Evolutionary conservation across 164 flowering plant genomes (phyloP).

Genomic region (Umbilicus rupestris): DNA sequence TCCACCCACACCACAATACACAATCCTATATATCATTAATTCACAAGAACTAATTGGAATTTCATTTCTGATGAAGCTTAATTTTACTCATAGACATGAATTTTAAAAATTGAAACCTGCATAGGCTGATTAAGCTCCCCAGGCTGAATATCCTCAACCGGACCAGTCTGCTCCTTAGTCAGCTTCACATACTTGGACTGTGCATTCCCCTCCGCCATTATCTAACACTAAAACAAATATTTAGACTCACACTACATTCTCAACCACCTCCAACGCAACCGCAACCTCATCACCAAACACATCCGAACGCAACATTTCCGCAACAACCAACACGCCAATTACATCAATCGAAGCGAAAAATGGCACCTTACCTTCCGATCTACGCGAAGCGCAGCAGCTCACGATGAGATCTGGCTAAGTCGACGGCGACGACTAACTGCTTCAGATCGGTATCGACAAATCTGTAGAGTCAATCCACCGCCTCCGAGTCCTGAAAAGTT

Average conservation of each 20-base stretch:
- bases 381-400: background rate
- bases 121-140: slow-evolving; percentile 70
- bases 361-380: background rate
- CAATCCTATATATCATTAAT: background rate
- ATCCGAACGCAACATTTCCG: background rate
- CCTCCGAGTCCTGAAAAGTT: no score
- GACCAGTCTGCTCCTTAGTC: slow-evolving; percentile 47
- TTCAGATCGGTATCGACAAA: background rate
- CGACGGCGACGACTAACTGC: background rate
- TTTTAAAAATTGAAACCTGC: slow-evolving; percentile 23
- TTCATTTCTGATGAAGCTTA: no score
- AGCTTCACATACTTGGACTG: slow-evolving; percentile 50
- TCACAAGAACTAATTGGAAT: no score
- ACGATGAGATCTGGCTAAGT: background rate
- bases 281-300: background rate
- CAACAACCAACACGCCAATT: background rate
- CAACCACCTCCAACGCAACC: background rate
- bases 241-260: background rate
- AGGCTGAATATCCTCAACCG: slow-evolving; percentile 39
- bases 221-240: background rate
- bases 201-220: slow-evolving; percentile 38
- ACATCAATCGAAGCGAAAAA: background rate
- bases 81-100: slow-evolving; percentile 2
- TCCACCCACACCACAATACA: background rate
- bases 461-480: no score